Base-by-base conservation (phyloP, 306 rosid genomes). In the Myrica gale region DNA sequence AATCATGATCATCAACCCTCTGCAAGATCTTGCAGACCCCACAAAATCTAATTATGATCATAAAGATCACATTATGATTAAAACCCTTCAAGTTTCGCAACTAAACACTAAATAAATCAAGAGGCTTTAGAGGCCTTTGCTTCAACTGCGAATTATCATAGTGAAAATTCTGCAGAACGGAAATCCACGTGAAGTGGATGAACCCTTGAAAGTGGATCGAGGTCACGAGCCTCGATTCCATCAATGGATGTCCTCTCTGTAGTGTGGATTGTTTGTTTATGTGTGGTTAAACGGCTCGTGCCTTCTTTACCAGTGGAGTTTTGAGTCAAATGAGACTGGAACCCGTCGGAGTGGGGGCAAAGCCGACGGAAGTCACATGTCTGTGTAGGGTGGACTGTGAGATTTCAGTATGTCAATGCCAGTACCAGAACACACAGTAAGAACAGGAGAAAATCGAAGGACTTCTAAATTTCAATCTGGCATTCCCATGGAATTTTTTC, bases 21-120 rank as follows among this genome's bases (percentile, higher is more conserved):
- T 51, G 47, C 63, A 20, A 71, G 83, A 77, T 77, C 77, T 53
- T 45, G 16, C 47, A 1, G 69, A 80, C 80, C 80, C 84, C 77
- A 75, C 77, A 19, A 81, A 26, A 81, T 81, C 81, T 44, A 69
- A 51, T 21, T 21, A 51, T 58, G 60, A 52, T 51, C 47, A 70
- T 70, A 50, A 46, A 56, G 2, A 26, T 26, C 6, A 75, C 1
- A 44, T 6, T 8, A 17, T 46, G 69, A 71, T 71, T 63, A 43
- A 52, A 52, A 15, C 20, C 60, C 51, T 79, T 73, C 69, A 66
- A 73, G 56, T 68, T 26, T 79, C 50, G 50, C 57, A 42, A 73
- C 44, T 57, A 23, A 26, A 55, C 41, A 47, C 71, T 13, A 47
- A 66, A 2, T 17, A 53, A 57, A 56, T 26, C 32, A 26, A 26